phyloP scores from a whole-genome alignment of 2,329 filamentous ascomycete species.

The Metarhizium robertsii region DNA sequence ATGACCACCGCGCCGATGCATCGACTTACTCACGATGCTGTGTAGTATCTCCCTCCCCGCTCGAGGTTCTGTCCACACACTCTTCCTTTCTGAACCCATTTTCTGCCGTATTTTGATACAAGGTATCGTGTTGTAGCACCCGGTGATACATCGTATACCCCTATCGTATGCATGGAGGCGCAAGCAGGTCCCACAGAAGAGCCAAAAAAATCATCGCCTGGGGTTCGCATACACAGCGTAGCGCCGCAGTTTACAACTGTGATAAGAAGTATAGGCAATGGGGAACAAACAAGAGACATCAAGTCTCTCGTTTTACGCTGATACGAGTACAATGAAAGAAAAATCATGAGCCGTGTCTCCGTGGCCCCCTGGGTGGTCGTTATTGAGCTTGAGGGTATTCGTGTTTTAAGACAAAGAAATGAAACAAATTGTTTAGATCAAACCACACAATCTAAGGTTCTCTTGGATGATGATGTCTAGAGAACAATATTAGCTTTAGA shows the following conservation, averaged over 20 bases:
- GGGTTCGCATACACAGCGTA: not conserved
- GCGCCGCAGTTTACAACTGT: not conserved
- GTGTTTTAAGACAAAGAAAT: conserved; percentile 19
- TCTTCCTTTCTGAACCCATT: not conserved
- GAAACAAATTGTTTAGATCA: conserved; percentile 61
- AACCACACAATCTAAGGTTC: conserved; percentile 91
- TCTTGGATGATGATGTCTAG: conserved; percentile 99
- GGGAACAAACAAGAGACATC: not conserved
- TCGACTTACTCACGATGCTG: conserved; percentile 22
- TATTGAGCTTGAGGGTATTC: conserved; percentile 35
- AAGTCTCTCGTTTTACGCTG: conserved; percentile 14
- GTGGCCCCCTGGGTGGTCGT: conserved; percentile 28
- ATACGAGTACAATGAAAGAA: conserved; percentile 22
- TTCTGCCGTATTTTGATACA: not conserved
- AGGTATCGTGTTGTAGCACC: not conserved
- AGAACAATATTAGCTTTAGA: conserved; percentile 28
- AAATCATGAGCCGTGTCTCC: conserved; percentile 27
- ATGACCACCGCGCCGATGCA: conserved; percentile 31
- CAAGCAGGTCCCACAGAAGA: conserved; percentile 1
- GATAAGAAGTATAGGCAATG: not conserved
- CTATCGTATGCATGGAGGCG: not conserved
- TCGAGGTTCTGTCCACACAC: conserved; percentile 2
- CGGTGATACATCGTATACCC: not conserved
- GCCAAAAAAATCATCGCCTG: conserved; percentile 10
- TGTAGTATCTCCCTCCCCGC: conserved; percentile 9